Evolutionary conservation across 805 yeast species (phyloP).

Genomic region (Ogataea ganodermae): DNA sequence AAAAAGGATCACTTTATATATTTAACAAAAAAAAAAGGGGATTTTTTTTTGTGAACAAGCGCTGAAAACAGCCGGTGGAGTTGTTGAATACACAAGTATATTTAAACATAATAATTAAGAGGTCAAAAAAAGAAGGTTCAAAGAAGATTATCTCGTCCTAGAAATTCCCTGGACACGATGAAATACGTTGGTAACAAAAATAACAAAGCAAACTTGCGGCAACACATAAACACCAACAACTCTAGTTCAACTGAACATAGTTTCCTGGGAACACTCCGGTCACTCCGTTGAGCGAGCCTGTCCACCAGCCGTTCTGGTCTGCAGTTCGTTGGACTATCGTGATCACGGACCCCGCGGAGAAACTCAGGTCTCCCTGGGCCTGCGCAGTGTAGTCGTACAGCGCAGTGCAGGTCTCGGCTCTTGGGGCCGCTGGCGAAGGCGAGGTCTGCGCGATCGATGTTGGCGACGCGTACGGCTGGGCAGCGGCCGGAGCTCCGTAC

Average conservation of each 20-base stretch:
- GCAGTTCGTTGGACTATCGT: slow-evolving; percentile 79
- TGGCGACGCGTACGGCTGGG: slow-evolving; percentile 27
- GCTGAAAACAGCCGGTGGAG: no score
- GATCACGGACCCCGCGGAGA: slow-evolving; percentile 85
- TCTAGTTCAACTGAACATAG: slow-evolving; percentile 73
- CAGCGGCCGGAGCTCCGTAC: slow-evolving; percentile 26
- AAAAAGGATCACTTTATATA: no score
- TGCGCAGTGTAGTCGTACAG: slow-evolving; percentile 90
- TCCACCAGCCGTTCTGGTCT: slow-evolving; percentile 98
- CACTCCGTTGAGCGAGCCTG: slow-evolving; percentile 80
- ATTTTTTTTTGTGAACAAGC: no score
- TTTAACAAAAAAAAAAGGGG: no score
- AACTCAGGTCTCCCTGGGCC: slow-evolving; percentile 86
- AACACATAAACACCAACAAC: no score
- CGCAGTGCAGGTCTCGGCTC: slow-evolving; percentile 75
- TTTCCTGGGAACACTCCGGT: slow-evolving; percentile 96
- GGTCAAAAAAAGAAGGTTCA: no score
- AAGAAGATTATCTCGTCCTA: no score
- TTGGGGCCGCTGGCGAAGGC: slow-evolving; percentile 37
- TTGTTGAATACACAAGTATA: no score
- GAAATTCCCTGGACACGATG: no score
- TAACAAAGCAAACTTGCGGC: neutral
- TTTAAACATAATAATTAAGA: no score
- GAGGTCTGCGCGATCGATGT: slow-evolving; percentile 36
- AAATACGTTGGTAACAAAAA: neutral